Conservation (phyloP, 495 filamentous ascomycete species). For the Talaromyces nanjingensis region DNA sequence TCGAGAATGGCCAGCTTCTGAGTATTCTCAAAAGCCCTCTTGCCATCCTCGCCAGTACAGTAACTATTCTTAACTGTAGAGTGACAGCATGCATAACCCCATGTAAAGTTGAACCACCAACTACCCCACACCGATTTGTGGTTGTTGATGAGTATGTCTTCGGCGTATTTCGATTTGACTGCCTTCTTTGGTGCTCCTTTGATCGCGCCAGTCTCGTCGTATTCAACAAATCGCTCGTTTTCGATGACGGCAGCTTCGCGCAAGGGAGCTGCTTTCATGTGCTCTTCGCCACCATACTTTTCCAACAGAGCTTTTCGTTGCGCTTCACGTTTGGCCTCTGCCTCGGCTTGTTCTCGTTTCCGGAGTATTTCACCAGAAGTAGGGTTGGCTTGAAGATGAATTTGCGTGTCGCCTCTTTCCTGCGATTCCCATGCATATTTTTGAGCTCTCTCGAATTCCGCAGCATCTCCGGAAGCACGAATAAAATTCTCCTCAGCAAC, state of each 20-base stretch:
- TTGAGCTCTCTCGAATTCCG: slow-evolving; percentile 86
- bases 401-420: slow-evolving; percentile 66
- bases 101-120: slow-evolving; percentile 93
- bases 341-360: slow-evolving; percentile 68
- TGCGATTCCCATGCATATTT: slow-evolving; percentile 93
- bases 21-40: slow-evolving; percentile 60
- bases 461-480: slow-evolving; percentile 84
- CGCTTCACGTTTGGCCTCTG: slow-evolving; percentile 57
- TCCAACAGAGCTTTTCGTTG: slow-evolving; percentile 67
- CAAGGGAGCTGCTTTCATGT: slow-evolving; percentile 53
- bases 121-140: slow-evolving; percentile 93
- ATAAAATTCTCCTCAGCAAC: slow-evolving; percentile 95
- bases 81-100: slow-evolving; percentile 97
- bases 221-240: slow-evolving; percentile 88
- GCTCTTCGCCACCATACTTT: slow-evolving; percentile 75
- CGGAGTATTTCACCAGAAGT: slow-evolving; percentile 82
- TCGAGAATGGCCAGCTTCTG: slow-evolving; percentile 48
- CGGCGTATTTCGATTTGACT: slow-evolving; percentile 81
- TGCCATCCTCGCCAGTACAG: slow-evolving; percentile 87
- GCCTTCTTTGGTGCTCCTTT: slow-evolving; percentile 75
- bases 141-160: slow-evolving; percentile 84
- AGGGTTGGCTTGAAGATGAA: slow-evolving; percentile 92
- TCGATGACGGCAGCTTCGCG: slow-evolving; percentile 64
- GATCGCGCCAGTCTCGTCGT: slow-evolving; percentile 80
- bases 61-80: slow-evolving; percentile 93